These are phyloP conservation scores for Pisolithus microcarpus DNA, from an alignment of 768 basidiomycete species.

Conservation along the genomic window DNA sequence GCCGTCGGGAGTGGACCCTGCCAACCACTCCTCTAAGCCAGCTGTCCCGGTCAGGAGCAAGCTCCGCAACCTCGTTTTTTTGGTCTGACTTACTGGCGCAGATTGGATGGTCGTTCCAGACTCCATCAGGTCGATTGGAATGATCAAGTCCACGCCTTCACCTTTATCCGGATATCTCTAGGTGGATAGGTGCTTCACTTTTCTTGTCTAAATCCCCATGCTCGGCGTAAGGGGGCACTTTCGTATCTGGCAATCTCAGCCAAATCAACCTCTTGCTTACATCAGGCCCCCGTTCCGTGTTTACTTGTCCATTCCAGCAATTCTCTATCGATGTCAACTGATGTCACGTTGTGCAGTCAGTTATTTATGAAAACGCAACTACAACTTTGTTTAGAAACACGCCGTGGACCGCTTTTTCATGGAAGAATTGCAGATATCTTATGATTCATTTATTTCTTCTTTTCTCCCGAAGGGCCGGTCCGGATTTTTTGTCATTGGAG, in stretches of 20 bases:
- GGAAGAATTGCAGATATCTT: conserved; percentile 59
- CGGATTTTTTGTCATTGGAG: conserved; percentile 30
- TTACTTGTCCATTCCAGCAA: no score
- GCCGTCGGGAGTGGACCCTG: conserved; percentile 20
- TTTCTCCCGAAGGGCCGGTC: conserved; percentile 33
- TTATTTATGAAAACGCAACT: conserved; percentile 48
- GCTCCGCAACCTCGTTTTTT: conserved; percentile 62
- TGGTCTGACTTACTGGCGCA: conserved; percentile 61
- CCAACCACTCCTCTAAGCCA: conserved; percentile 64
- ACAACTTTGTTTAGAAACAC: conserved; percentile 33
- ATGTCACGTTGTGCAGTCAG: conserved; percentile 49
- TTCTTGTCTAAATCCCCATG: no score
- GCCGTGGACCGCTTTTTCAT: conserved; percentile 56
- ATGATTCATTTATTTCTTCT: conserved; percentile 34
- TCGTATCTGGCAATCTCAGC: no score
- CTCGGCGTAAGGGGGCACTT: no score
- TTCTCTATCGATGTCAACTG: no score
- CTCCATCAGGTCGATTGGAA: conserved; percentile 32
- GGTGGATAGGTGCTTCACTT: no score
- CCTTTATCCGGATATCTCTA: conserved; percentile 35
- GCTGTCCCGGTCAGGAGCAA: conserved; percentile 54
- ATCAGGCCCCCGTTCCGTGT: no score
- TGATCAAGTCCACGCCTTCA: conserved; percentile 33
- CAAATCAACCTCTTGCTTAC: no score
- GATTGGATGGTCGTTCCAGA: conserved; percentile 23